phyloP scores from a whole-genome alignment of 768 basidiomycete species.

The Serendipita sp. region DNA sequence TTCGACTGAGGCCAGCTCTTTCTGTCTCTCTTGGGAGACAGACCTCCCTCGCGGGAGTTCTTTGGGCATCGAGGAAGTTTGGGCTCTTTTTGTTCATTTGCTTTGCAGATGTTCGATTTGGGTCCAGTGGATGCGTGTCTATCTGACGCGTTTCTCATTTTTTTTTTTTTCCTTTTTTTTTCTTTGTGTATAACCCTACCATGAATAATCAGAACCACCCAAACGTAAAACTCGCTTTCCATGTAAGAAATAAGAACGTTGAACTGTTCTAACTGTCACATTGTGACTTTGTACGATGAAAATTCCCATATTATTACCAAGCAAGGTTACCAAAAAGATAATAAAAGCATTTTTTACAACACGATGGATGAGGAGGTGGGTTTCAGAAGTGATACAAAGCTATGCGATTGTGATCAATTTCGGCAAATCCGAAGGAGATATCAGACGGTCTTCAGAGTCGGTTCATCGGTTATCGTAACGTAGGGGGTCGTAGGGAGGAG shows the following conservation, averaged over 20 bases:
- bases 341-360: no score
- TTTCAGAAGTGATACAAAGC: no score
- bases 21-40: background rate
- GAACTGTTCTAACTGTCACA: no score
- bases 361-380: slow-evolving; percentile 6
- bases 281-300: no score
- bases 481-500: background rate
- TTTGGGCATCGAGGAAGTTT: slow-evolving; percentile 5
- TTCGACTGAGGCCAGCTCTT: slow-evolving; percentile 5
- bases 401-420: no score
- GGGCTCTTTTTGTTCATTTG: background rate
- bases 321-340: no score
- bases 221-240: no score
- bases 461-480: background rate
- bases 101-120: background rate
- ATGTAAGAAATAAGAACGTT: no score
- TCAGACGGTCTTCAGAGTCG: no score
- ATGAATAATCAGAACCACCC: background rate
- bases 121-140: slow-evolving; percentile 2
- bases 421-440: no score
- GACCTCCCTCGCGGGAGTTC: no score
- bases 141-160: background rate
- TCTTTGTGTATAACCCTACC: slow-evolving; percentile 1
- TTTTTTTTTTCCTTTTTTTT: background rate
- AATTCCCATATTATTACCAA: no score